A percentile compares a stretch with the other conserved stretches of the same genome.
phyloP scores from a whole-genome alignment of 2,329 filamentous ascomycete genomes.

The Dryadomyces quercivorus region DNA sequence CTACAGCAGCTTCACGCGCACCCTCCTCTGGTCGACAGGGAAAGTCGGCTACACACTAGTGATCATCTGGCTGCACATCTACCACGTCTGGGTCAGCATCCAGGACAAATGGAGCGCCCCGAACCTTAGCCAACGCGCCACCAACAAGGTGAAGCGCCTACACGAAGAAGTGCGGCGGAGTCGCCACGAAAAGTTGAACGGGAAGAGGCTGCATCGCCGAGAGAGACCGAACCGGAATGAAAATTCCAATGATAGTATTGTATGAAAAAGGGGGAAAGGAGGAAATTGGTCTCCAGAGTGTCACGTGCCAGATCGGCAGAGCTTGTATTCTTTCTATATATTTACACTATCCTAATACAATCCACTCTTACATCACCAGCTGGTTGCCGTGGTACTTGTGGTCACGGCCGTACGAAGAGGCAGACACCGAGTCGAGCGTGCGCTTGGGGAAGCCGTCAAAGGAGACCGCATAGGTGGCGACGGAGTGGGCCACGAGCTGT shows the following conservation, averaged over 20 bases:
- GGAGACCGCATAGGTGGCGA: constrained; percentile 56
- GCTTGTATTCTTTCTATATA: no score
- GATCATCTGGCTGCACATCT: background rate
- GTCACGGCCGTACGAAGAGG: constrained; percentile 19
- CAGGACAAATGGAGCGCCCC: background rate
- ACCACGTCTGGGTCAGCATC: constrained; percentile 3
- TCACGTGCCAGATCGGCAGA: no score
- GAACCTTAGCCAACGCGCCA: background rate
- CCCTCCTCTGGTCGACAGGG: background rate
- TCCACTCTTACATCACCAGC: constrained; percentile 28
- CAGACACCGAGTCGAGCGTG: constrained; percentile 14
- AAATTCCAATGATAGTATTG: background rate
- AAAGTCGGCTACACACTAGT: background rate
- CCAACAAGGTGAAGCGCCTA: background rate
- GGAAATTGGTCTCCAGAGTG: background rate
- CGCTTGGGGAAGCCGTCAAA: constrained; percentile 54
- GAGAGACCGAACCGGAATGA: background rate
- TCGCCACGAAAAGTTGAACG: background rate
- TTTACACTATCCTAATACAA: background rate
- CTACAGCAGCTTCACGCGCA: background rate
- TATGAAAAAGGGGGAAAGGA: background rate
- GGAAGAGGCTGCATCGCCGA: background rate
- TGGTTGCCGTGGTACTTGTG: constrained; percentile 38
- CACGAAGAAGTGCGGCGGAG: background rate
- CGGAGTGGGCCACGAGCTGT: constrained; percentile 56